phyloP scores from a whole-genome alignment of 1,284 basidiomycete species.

The Xerocomus amazonicus region DNA sequence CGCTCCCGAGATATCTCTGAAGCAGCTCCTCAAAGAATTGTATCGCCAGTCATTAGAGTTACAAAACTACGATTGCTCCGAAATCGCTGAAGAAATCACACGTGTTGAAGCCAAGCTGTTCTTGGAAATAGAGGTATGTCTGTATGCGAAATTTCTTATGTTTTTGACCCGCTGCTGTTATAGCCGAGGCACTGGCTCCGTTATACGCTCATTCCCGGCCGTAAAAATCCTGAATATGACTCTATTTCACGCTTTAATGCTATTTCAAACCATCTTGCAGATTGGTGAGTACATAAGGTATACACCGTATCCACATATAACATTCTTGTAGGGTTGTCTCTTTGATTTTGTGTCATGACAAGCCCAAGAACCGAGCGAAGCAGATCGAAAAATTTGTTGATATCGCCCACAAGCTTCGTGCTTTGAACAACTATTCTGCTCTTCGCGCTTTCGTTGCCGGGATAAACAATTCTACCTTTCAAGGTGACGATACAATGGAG shows the following conservation, averaged over 20 bases:
- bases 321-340: slow-evolving; percentile 60
- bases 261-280: slow-evolving; percentile 71
- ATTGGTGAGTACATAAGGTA: slow-evolving; percentile 50
- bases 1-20: slow-evolving; percentile 34
- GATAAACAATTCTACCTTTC: slow-evolving; percentile 71
- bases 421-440: slow-evolving; percentile 76
- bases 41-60: slow-evolving; percentile 53
- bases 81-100: slow-evolving; percentile 78
- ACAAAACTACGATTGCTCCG: slow-evolving; percentile 49
- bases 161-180: slow-evolving; percentile 7
- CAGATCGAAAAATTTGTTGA: slow-evolving; percentile 78
- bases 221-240: slow-evolving; percentile 59
- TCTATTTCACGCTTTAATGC: slow-evolving; percentile 66
- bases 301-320: slow-evolving; percentile 4
- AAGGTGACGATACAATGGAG: slow-evolving; percentile 69
- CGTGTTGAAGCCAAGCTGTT: slow-evolving; percentile 61
- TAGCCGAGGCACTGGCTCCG: slow-evolving; percentile 80
- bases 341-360: slow-evolving; percentile 75
- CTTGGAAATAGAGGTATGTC: slow-evolving; percentile 61
- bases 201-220: slow-evolving; percentile 64
- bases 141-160: neutral
- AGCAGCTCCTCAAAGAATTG: slow-evolving; percentile 63
- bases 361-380: slow-evolving; percentile 56
- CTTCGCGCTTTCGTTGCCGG: slow-evolving; percentile 78
- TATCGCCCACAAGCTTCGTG: slow-evolving; percentile 64